phyloP scores from a whole-genome alignment of 139 green algal genomes.

The Micromonas pusilla region DNA sequence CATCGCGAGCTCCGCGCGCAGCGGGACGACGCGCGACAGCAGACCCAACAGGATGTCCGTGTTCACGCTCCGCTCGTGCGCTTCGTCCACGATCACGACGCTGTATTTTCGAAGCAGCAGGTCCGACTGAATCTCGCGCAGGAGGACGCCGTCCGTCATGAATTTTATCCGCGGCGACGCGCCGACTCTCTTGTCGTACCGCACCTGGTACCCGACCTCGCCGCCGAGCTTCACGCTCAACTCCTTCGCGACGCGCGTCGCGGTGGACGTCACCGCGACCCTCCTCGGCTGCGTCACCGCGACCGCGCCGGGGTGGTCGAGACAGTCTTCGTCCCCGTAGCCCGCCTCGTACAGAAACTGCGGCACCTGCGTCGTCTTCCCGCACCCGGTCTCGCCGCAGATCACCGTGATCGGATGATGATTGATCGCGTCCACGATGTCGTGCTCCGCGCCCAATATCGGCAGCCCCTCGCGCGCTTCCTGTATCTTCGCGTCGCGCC shows the following conservation, averaged over 20 bases:
- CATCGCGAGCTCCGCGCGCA: constrained; percentile 50
- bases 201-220: constrained; percentile 85
- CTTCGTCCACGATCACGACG: constrained; percentile 91
- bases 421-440: constrained; percentile 20
- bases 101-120: constrained; percentile 63
- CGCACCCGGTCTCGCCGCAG: constrained; percentile 69
- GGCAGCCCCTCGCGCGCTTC: background rate
- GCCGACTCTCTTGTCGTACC: constrained; percentile 29
- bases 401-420: constrained; percentile 23
- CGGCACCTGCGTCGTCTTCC: constrained; percentile 55
- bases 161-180: constrained; percentile 64
- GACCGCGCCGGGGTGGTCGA: constrained; percentile 18
- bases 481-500: background rate
- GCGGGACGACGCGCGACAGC: constrained; percentile 18
- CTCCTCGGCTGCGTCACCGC: constrained; percentile 68
- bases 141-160: constrained; percentile 93
- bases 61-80: constrained; percentile 86
- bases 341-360: constrained; percentile 93
- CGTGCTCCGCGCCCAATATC: constrained; percentile 11
- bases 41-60: constrained; percentile 91
- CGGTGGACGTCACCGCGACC: constrained; percentile 78
- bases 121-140: constrained; percentile 84
- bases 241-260: constrained; percentile 71
- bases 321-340: constrained; percentile 54
- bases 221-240: constrained; percentile 57